phyloP scores from a whole-genome alignment of 208 protist genomes.

The Crithidia expoeki region DNA sequence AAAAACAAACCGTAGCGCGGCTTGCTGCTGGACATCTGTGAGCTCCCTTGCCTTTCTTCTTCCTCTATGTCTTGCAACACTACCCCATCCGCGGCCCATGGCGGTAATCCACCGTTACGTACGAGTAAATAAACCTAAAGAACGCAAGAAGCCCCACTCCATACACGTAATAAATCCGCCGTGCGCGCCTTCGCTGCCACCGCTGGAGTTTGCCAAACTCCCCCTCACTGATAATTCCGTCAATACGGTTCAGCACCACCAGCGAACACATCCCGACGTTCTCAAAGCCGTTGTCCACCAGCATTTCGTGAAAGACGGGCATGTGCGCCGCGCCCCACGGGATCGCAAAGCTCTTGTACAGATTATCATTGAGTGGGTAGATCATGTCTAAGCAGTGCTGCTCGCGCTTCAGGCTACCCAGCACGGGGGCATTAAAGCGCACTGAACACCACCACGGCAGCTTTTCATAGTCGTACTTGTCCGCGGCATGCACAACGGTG shows the following conservation, averaged over 20 bases:
- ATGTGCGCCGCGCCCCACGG: slow-evolving; percentile 88
- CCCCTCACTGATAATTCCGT: slow-evolving; percentile 74
- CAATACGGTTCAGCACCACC: slow-evolving; percentile 58
- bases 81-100: slow-evolving; percentile 18
- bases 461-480: slow-evolving; percentile 87
- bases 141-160: slow-evolving; percentile 27
- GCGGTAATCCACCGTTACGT: slow-evolving; percentile 51
- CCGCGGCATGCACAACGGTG: slow-evolving; percentile 86
- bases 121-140: slow-evolving; percentile 36
- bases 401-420: slow-evolving; percentile 74
- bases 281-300: slow-evolving; percentile 83
- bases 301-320: slow-evolving; percentile 87
- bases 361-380: slow-evolving; percentile 46
- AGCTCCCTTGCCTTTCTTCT: too few relatives aligned
- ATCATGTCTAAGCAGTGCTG: slow-evolving; percentile 87
- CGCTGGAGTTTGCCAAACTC: slow-evolving; percentile 60
- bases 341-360: slow-evolving; percentile 85
- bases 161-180: slow-evolving; percentile 33
- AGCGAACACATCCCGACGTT: slow-evolving; percentile 74
- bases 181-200: slow-evolving; percentile 39
- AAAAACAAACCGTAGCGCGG: too few relatives aligned
- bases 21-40: too few relatives aligned
- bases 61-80: not conserved
- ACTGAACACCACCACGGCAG: slow-evolving; percentile 84
- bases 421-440: slow-evolving; percentile 73